Evolutionary conservation across 345 rosid species (phyloP).

Genomic region (Gossypium rotundifolium): DNA sequence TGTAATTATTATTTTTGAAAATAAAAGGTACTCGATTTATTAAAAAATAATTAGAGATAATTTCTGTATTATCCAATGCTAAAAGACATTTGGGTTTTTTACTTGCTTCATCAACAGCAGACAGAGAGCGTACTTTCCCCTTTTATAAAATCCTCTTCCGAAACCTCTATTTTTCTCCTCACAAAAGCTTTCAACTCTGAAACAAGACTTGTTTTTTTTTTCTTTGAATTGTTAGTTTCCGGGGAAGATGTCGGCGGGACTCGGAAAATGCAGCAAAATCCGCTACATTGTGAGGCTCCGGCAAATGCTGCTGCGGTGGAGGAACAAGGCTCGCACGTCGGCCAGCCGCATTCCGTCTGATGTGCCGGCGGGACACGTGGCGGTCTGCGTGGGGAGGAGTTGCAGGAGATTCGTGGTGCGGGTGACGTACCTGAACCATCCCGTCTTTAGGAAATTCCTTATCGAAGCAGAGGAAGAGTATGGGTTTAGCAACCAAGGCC

Average conservation of each 20-base stretch:
- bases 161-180: not conserved
- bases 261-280: constrained; percentile 88
- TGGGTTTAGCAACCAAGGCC: constrained; percentile 76
- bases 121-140: constrained; percentile 28
- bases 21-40: too few species aligned
- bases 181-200: not conserved
- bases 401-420: constrained; percentile 76
- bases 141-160: constrained; percentile 31
- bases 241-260: constrained; percentile 47
- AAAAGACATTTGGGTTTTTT: not conserved
- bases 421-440: constrained; percentile 88
- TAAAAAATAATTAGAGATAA: not conserved
- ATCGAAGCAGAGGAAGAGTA: constrained; percentile 79
- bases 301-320: constrained; percentile 85
- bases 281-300: constrained; percentile 88
- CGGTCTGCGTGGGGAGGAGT: constrained; percentile 60
- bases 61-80: not conserved
- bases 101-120: constrained; percentile 13
- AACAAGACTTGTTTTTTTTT: not conserved
- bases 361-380: constrained; percentile 92
- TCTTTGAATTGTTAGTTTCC: not conserved
- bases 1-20: too few species aligned
- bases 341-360: constrained; percentile 56
- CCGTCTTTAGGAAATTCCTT: constrained; percentile 58
- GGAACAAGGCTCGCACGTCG: constrained; percentile 76